A percentile compares a stretch with the other conserved stretches of the same genome.
phyloP scores from a whole-genome alignment of 345 rosid genomes.

The Populus ilicifolia region DNA sequence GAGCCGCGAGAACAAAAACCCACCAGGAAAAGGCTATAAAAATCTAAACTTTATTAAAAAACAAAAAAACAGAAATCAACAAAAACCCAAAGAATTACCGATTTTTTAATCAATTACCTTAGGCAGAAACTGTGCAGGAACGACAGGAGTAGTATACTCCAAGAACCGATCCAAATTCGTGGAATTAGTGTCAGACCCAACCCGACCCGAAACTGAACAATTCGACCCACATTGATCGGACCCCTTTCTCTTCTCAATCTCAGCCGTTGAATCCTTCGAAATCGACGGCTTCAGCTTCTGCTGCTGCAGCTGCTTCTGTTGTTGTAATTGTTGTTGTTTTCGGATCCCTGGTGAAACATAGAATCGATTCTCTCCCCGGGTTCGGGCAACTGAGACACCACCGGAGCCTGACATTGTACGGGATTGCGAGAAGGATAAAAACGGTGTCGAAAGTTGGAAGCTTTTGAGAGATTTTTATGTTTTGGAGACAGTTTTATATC shows the following conservation, averaged over 20 bases:
- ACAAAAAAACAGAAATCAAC: not conserved
- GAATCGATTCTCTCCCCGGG: slow-evolving; percentile 41
- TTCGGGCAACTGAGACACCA: slow-evolving; percentile 27
- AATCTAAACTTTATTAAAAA: not conserved
- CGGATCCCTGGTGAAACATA: slow-evolving; percentile 44
- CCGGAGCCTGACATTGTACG: slow-evolving; percentile 37
- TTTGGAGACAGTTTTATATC: not conserved
- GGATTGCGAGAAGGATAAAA: not conserved
- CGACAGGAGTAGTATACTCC: slow-evolving; percentile 72
- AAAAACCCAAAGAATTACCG: not conserved
- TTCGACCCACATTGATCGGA: slow-evolving; percentile 37
- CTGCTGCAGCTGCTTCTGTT: slow-evolving; percentile 34
- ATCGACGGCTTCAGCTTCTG: slow-evolving; percentile 20
- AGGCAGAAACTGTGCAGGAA: slow-evolving; percentile 52
- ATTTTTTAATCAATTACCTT: slow-evolving; percentile 42
- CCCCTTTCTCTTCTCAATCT: slow-evolving; percentile 26
- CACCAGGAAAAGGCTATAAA: not conserved
- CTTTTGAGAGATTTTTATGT: too few species aligned
- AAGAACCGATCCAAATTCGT: slow-evolving; percentile 94
- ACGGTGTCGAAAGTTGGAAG: not conserved
- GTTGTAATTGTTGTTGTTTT: slow-evolving; percentile 37
- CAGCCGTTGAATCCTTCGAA: slow-evolving; percentile 32
- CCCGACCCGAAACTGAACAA: slow-evolving; percentile 39
- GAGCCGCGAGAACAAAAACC: not conserved
- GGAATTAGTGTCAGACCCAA: slow-evolving; percentile 10